Base-by-base conservation (phyloP, 768 basidiomycete species). In the Lentinula detonsa region DNA sequence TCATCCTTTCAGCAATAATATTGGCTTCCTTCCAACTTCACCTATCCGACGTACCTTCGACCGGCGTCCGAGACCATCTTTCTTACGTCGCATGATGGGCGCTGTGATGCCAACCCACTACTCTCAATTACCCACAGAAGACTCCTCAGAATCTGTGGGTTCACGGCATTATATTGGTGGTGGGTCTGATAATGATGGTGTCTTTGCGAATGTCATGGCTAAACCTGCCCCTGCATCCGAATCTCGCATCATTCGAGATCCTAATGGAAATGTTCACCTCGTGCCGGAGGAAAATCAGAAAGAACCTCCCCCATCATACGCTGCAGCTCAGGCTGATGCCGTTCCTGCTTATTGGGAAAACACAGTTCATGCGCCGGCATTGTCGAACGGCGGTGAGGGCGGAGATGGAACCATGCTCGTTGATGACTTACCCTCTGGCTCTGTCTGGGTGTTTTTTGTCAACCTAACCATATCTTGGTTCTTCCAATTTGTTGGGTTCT, bases 261-360 rank as follows among this genome's bases (percentile, higher is more conserved):
- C 80, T 39, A 74, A 86, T 65, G 88, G 88, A 4, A 77, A 78
- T 65, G 74, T 82, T 3, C 80, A 80, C 69, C 76, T 86, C 68
- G 83, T 86, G 42, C 93, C 94, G 4, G 95, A 97, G 68, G 88
- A 91, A 51, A 77, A 79, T 6, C 88, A 92, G 71, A 91, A 85
- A 66, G 90, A 90, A 60, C 81, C 85, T 1, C 94, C 95, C 4
- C 97, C 97, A 91, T 85, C 94, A 0, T 99, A 99, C 68, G 81
- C 87, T 11, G 82, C 87, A 15, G 97, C 96, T 2, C 87, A 93
- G 63, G 83, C 87, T 33, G 96, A 99, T 69, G 85, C 92, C 0
- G 95, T 91, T 0, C 97, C 97, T 0, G 84, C 93, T 0, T 99
- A 99, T 73, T 98, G 94, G 92, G 96, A 99, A 70, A 98, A 92